A percentile compares a stretch with the other conserved stretches of the same genome.
phyloP scores from a whole-genome alignment of 1,284 basidiomycete genomes.

The Ustilago crameri region DNA sequence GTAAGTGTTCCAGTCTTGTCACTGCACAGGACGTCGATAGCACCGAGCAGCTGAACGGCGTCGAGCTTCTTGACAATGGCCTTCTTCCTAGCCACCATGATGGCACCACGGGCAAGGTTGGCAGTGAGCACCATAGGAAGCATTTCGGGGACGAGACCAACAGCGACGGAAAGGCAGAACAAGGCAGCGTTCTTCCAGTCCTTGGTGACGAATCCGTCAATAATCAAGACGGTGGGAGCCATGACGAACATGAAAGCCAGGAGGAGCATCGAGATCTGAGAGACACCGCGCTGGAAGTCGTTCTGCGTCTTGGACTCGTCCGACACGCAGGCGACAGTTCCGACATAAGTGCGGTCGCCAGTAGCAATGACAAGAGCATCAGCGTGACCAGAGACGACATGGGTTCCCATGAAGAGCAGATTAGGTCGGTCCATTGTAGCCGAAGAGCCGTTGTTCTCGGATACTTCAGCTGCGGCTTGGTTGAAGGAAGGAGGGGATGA shows the following conservation, averaged over 20 bases:
- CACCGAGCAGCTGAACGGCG: constrained; percentile 7
- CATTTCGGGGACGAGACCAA: constrained; percentile 10
- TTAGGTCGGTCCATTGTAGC: constrained; percentile 9
- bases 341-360: constrained; percentile 9
- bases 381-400: constrained; percentile 10
- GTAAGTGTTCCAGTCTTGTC: constrained; percentile 9
- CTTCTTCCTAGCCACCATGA: constrained; percentile 6
- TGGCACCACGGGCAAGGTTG: constrained; percentile 9
- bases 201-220: constrained; percentile 10
- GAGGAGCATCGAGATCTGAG: constrained; percentile 9
- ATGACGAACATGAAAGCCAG: constrained; percentile 15
- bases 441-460: not conserved
- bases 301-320: constrained; percentile 8
- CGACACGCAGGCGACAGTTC: constrained; percentile 8
- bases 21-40: constrained; percentile 10
- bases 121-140: constrained; percentile 10
- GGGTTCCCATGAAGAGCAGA: constrained; percentile 9
- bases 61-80: constrained; percentile 14
- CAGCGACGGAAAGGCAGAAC: constrained; percentile 10
- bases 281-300: constrained; percentile 12
- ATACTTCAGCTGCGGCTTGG: not conserved
- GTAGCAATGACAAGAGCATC: constrained; percentile 11
- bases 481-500: not conserved
- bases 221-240: constrained; percentile 8
- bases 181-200: constrained; percentile 13